Evolutionary conservation across 345 rosid genomes (phyloP).

Genomic region (Corchorus olitorius): DNA sequence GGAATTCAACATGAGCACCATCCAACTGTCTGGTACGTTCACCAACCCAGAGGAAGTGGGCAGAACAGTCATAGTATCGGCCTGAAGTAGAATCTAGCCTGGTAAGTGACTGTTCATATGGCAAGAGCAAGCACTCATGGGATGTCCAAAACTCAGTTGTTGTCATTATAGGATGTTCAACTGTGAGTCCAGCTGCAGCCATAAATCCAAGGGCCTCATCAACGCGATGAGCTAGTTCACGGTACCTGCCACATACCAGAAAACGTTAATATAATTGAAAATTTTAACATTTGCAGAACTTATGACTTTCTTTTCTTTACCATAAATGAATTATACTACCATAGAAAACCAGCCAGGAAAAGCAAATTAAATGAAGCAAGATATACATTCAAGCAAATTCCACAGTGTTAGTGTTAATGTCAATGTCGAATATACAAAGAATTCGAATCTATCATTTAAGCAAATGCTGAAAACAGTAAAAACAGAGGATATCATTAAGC

Average conservation of each 20-base stretch:
- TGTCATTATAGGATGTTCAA: conserved; percentile 78
- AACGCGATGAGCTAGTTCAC: conserved; percentile 66
- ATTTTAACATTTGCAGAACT: background rate
- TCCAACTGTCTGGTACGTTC: conserved; percentile 80
- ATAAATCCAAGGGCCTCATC: conserved; percentile 85
- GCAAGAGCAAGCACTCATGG: conserved; percentile 74
- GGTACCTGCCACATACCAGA: conserved; percentile 47
- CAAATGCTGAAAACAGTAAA: background rate
- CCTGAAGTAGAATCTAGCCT: conserved; percentile 76
- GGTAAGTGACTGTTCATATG: conserved; percentile 72
- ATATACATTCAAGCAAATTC: background rate
- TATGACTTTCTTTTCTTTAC: background rate
- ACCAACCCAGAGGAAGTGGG: conserved; percentile 78
- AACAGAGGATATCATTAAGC: background rate
- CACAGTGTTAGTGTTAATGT: no score
- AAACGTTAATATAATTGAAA: background rate
- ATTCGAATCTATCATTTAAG: background rate
- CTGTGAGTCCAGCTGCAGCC: conserved; percentile 73
- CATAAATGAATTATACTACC: background rate
- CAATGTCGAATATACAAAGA: background rate
- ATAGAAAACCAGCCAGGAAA: background rate
- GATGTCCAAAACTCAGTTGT: conserved; percentile 82
- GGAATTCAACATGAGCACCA: conserved; percentile 77
- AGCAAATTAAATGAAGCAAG: background rate
- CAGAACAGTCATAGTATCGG: conserved; percentile 71